These are phyloP conservation scores for Botryosphaeria dothidea DNA, from an alignment of 2,329 filamentous ascomycete species.

Conservation along the genomic window DNA sequence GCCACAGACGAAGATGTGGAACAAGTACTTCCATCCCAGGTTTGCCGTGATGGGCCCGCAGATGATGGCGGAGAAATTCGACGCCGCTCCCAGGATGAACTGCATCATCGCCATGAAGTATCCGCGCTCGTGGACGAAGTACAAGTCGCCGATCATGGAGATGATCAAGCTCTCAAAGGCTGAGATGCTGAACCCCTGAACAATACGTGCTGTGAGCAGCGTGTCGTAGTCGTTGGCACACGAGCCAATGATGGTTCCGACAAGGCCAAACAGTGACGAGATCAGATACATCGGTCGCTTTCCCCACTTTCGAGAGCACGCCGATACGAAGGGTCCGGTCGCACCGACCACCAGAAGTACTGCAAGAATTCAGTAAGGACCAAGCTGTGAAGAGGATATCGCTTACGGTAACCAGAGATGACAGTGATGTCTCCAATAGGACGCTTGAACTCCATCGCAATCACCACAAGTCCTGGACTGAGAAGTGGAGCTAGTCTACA, in stretches of 20 bases:
- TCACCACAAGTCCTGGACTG: conserved; percentile 36
- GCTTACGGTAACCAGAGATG: conserved; percentile 34
- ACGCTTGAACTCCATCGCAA: conserved; percentile 31
- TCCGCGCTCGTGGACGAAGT: conserved; percentile 51
- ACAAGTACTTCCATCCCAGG: conserved; percentile 53
- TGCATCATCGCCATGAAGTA: conserved; percentile 50
- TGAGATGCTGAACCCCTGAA: conserved; percentile 42
- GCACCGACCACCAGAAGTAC: conserved; percentile 37
- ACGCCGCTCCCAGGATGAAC: conserved; percentile 30
- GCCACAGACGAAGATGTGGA: conserved; percentile 43
- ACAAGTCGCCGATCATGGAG: conserved; percentile 49
- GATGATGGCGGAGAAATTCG: conserved; percentile 11
- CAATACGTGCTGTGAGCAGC: conserved; percentile 45
- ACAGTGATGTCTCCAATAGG: conserved; percentile 35
- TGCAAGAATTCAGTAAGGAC: not conserved
- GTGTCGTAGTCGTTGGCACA: conserved; percentile 51
- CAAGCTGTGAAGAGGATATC: not conserved
- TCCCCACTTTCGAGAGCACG: conserved; percentile 50
- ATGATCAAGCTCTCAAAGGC: conserved; percentile 39
- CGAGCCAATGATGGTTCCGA: conserved; percentile 35
- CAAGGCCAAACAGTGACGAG: conserved; percentile 30
- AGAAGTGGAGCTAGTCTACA: conserved; percentile 31
- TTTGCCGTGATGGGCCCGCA: conserved; percentile 1
- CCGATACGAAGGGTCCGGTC: conserved; percentile 28
- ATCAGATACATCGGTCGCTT: conserved; percentile 49